phyloP scores from a whole-genome alignment of 1,284 basidiomycete genomes.

The Laetiporus sulphureus region DNA sequence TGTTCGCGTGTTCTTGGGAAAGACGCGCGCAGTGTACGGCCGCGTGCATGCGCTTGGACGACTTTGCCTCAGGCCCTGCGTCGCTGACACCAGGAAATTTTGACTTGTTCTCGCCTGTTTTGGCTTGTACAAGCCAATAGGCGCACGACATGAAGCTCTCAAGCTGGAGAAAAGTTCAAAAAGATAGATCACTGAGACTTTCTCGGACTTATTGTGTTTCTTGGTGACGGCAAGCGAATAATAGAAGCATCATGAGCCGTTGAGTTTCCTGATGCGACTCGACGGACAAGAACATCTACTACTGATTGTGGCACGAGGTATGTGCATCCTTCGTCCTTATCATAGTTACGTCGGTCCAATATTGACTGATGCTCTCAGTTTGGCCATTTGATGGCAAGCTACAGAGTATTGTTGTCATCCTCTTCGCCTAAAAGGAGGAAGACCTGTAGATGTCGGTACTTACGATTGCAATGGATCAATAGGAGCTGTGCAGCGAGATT shows the following conservation, averaged over 20 bases:
- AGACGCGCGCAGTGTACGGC: constrained; percentile 62
- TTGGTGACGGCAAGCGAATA: too few species aligned
- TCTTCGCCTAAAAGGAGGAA: constrained; percentile 32
- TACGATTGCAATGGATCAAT: not conserved
- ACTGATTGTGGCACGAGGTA: constrained; percentile 58
- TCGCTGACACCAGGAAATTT: constrained; percentile 52
- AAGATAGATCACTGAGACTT: too few species aligned
- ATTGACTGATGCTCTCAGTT: not conserved
- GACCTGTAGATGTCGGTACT: not conserved
- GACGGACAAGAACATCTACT: constrained; percentile 61
- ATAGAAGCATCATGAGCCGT: too few species aligned
- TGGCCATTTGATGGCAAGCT: constrained; percentile 68
- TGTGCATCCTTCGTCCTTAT: constrained; percentile 10
- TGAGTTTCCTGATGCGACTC: too few species aligned
- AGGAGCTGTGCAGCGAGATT: too few species aligned
- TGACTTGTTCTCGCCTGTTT: too few species aligned
- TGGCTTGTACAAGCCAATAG: too few species aligned
- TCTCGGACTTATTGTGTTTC: too few species aligned
- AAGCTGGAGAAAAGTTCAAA: too few species aligned
- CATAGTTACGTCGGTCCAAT: not conserved
- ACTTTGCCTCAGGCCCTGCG: constrained; percentile 52
- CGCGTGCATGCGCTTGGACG: constrained; percentile 51
- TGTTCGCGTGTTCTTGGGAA: constrained; percentile 52
- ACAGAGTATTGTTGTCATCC: constrained; percentile 46
- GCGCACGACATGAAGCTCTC: too few species aligned